Base-by-base conservation (phyloP, 768 basidiomycete genomes). In the Lactarius hatsudake region DNA sequence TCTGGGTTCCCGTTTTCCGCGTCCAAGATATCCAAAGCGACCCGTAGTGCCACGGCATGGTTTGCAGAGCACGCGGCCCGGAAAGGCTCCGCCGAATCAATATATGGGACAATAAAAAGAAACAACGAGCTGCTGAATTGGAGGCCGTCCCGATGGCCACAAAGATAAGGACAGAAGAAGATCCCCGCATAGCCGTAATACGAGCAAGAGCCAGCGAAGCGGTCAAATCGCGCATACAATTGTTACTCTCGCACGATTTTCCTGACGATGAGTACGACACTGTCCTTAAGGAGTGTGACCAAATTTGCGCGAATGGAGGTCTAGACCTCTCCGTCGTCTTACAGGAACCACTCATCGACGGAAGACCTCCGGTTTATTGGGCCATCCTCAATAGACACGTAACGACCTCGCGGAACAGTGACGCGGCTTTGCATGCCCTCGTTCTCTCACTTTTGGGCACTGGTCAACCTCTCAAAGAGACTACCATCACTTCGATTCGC, bases 291-390 rank as follows among this genome's bases (percentile, higher is more conserved):
- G 85, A 83, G 69, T 91, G 90, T 71, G 79, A 81, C 3, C 83
- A 84, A 23, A 86, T 86, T 0, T 90, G 89, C 70, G 69, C 74
- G 17, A 72, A 79, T 0, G 78, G 84, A 45, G 76, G 75, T n/a
- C 66, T 90, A 0, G 81, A 84, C 1, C 76, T 90, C 51, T 80
- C 86, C 0, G 66, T 78, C 0, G 72, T 91, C 13, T 75, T 91
- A 1, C 89, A 90, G 71, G 85, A 89, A 60, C 81, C 75, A 34
- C 83, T 78, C 5, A 84, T 90, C 36, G 90, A 90, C 71, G 79
- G 77, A 0, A 87, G 87, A 71, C 85, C 86, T 0, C 85, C 88
- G 0, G 71, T 91, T 3, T 91, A 90, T 72, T 91, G 90, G 90
- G 86, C 85, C 0, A 85, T 91, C 69, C 76, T 90, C 43, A 69